phyloP scores from a whole-genome alignment of 2,329 filamentous ascomycete genomes.

The Trichothecium roseum region DNA sequence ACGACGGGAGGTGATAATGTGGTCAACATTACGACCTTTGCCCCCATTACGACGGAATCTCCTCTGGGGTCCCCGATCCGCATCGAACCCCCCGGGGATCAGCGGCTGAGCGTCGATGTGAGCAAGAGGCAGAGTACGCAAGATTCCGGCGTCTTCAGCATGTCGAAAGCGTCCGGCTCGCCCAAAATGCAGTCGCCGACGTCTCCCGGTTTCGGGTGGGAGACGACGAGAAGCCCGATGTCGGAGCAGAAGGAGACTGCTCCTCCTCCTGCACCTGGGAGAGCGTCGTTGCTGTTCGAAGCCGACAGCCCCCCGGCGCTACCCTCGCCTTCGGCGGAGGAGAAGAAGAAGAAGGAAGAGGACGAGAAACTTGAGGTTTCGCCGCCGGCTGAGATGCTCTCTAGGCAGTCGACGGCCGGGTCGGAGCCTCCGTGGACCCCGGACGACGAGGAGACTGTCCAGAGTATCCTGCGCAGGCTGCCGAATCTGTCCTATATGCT shows the following conservation, averaged over 20 bases:
- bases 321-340: not conserved
- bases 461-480: constrained; percentile 23
- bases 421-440: not conserved
- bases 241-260: no score
- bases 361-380: not conserved
- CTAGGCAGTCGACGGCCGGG: not conserved
- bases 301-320: not conserved
- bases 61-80: not conserved
- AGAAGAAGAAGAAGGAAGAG: no score
- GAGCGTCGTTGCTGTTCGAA: no score
- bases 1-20: constrained; percentile 4
- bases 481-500: constrained; percentile 38
- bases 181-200: no score
- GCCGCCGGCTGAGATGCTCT: not conserved
- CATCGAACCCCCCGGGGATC: not conserved
- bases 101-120: not conserved
- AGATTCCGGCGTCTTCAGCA: no score
- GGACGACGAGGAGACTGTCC: constrained; percentile 18
- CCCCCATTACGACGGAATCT: not conserved
- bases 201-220: no score
- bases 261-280: no score
- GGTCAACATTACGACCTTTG: not conserved
- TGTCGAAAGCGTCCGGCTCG: no score
- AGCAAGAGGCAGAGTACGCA: not conserved
- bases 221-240: no score